Base-by-base conservation (phyloP, 164 flowering plant genomes). In the Paratinospora sagittata region DNA sequence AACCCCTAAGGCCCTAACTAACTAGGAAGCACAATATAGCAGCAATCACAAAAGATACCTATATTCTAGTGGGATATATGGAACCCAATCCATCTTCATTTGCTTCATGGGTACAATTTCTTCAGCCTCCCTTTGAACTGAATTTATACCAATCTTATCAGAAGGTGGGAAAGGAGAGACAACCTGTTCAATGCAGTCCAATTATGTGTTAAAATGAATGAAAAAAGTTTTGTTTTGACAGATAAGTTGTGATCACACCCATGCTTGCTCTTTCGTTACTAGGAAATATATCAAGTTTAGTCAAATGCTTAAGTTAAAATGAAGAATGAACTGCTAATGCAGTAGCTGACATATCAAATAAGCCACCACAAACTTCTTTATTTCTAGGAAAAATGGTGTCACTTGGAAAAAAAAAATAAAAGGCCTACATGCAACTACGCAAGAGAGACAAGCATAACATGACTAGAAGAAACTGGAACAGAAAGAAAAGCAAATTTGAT, bases 1-100 rank as follows among this genome's bases (percentile, higher is more conserved):
- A 70, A 17, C 3, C 47, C 19, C 27, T 14, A 30, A 1, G 34
- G 34, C 34, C 2, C 34, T 30, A 30, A 30, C 34, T 30, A 60
- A 39, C 58, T 36, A n/a, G n/a, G 23, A 36, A 36, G 10, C 63
- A 69, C 4, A 39, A 16, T 65, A 41, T n/a, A 60, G 7, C 36
- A 36, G 63, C 8, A 45, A 45, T 27, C 37, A 37, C 8, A 66
- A 65, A 27, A 34, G 47, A 67, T 81, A 90, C 99, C 99, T 86
- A 7, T 86, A 76, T 67, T 88, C 97, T 58, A 93, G 78, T 41
- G 99, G 99, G 47, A 96, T 81, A 80, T 93, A 96, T 13, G 99
- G 99, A 74, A 90, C 85, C 99, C 99, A 96, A 63, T 85, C 99
- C 98, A 96, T 93, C 81, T 96, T 93, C 99, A 96, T 96, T 72